Conservation (phyloP, 1,139 yeast genomes). For the Barnettozyma hawaiiensis region DNA sequence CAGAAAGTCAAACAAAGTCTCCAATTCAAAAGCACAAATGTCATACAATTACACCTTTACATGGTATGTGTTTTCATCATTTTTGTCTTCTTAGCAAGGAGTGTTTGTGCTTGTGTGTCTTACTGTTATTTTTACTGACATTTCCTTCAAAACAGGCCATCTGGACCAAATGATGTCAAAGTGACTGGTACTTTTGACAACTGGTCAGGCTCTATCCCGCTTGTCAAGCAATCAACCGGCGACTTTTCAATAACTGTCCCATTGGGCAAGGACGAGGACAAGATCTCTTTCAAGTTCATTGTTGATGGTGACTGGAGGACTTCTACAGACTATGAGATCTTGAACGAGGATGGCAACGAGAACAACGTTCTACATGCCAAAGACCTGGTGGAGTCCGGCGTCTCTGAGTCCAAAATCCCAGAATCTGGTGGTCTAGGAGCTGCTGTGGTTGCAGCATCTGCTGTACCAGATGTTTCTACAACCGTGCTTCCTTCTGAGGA, state of each 20-base stretch:
- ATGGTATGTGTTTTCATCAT: slow-evolving; percentile 17
- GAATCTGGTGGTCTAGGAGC: slow-evolving; percentile 42
- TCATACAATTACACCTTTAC: slow-evolving; percentile 14
- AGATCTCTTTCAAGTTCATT: slow-evolving; percentile 58
- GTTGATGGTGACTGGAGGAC: slow-evolving; percentile 71
- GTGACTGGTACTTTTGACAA: slow-evolving; percentile 76
- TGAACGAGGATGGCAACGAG: slow-evolving; percentile 49
- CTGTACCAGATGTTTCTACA: slow-evolving; percentile 16
- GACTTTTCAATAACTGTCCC: slow-evolving; percentile 57
- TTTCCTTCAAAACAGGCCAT: slow-evolving; percentile 44
- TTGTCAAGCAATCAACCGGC: slow-evolving; percentile 57
- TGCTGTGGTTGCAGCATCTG: no score
- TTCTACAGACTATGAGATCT: slow-evolving; percentile 39
- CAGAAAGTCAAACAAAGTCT: no score
- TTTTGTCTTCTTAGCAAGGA: no score
- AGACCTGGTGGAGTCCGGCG: slow-evolving; percentile 26
- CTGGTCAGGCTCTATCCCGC: slow-evolving; percentile 58
- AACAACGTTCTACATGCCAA: slow-evolving; percentile 50
- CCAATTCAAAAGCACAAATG: slow-evolving; percentile 1
- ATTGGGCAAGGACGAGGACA: slow-evolving; percentile 34
- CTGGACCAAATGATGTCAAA: slow-evolving; percentile 65
- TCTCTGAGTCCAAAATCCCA: slow-evolving; percentile 38
- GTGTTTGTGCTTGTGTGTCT: no score
- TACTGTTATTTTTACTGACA: no score
- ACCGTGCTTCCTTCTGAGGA: slow-evolving; percentile 24